These are phyloP conservation scores for Phialocephala subalpina DNA, from an alignment of 2,329 filamentous ascomycete genomes.

Conservation along the genomic window DNA sequence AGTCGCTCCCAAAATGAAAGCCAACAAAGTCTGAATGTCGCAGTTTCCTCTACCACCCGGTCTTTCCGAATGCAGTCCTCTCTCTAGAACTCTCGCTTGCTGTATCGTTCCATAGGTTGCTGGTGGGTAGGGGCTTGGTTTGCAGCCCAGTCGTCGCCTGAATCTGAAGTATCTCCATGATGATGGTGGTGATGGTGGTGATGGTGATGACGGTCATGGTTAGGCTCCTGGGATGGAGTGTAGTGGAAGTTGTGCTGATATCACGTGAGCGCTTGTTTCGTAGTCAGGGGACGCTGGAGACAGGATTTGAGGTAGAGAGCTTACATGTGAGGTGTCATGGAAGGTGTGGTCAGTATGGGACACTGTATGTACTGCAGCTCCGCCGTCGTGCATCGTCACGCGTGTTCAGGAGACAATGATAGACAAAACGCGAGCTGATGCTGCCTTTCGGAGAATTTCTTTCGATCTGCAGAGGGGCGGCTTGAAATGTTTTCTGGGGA, in stretches of 20 bases:
- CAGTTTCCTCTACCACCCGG: not conserved
- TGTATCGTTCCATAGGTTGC: conserved; percentile 3
- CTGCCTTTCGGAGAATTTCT: not conserved
- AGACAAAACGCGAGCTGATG: not conserved
- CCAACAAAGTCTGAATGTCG: not conserved
- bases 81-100: not conserved
- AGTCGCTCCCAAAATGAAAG: not conserved
- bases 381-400: not conserved
- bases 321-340: not conserved
- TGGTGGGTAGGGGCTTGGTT: not conserved
- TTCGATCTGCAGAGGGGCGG: not conserved
- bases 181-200: not conserved
- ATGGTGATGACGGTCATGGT: not conserved
- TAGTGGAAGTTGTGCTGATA: conserved; percentile 5
- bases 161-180: too few relatives aligned
- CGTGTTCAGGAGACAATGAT: not conserved
- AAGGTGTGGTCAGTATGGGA: not conserved
- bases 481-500: not conserved
- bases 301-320: not conserved
- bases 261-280: not conserved
- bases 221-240: not conserved
- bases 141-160: not conserved
- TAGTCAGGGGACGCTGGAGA: not conserved
- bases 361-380: not conserved
- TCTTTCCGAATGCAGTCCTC: not conserved